phyloP scores from a whole-genome alignment of 345 rosid species.

The Dimocarpus longan region DNA sequence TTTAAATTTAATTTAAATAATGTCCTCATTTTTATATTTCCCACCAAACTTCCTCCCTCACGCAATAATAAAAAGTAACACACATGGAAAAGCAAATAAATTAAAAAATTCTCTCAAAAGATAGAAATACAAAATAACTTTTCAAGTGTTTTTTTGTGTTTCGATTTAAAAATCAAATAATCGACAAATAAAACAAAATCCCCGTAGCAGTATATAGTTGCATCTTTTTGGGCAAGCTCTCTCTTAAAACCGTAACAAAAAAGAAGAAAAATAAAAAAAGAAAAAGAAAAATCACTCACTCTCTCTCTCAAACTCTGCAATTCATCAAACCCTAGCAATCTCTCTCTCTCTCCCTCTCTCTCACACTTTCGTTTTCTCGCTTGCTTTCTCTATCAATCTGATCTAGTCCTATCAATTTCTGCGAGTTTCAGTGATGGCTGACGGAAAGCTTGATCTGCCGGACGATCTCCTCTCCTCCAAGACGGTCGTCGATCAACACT shows the following conservation, averaged over 20 bases:
- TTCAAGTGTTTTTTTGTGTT: neutral
- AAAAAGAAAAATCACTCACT: conserved; percentile 2
- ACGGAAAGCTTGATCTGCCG: conserved; percentile 40
- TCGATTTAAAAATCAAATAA: no score
- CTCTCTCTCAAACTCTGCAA: conserved; percentile 9
- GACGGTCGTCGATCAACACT: conserved; percentile 29
- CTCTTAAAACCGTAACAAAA: neutral
- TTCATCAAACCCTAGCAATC: conserved; percentile 20
- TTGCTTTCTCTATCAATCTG: neutral
- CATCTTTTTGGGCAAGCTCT: neutral
- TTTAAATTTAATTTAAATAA: no score
- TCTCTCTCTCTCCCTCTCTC: neutral
- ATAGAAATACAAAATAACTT: neutral
- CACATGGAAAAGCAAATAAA: neutral
- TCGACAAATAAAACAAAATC: neutral
- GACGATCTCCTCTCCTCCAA: conserved; percentile 39
- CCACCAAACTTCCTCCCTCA: no score
- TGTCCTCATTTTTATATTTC: no score
- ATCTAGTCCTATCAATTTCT: neutral
- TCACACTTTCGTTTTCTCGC: neutral
- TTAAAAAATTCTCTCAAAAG: neutral
- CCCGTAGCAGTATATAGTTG: neutral
- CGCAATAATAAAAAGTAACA: no score
- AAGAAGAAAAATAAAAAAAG: no score
- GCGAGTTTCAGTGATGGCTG: conserved; percentile 21